Evolutionary conservation across 2,329 filamentous ascomycete genomes (phyloP), one percentile per base, ranked within the genome.

Genomic region (Xylaria sp.): DNA sequence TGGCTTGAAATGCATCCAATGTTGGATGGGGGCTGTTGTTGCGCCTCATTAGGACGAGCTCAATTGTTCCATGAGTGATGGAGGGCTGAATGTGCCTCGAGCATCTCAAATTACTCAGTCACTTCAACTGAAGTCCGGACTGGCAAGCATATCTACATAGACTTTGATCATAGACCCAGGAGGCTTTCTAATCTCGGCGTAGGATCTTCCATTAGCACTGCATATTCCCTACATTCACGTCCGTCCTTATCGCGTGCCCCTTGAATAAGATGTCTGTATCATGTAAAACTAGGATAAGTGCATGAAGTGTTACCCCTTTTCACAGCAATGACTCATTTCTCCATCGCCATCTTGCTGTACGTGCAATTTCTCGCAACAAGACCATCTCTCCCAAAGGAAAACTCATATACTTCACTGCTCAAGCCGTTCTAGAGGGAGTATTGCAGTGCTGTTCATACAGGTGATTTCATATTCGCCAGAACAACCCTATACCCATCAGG

Each of bases 401-500:
- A 31, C 37, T 46, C 34, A 37, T 15, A 46, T 28, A 41, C 9
- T 44, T 18, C 39, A 5, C 6, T 4, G 34, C 23, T 9, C 4
- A 5, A 39, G 15, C 6, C 31, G 20, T 15, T 23, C 12, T 10
- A 28, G 6, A 5, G 20, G 31, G 18, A 25, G 18, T 25, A 5
- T 25, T 48, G 34, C 6, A 34, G 28, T 20, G 20, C 25, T 44
- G n/a, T 59, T 69, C 61, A 72, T 10, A 70, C 65, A 10, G 70
- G 70, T n/a, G 70, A 70, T 13, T n/a, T 28, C 65, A 62, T 72
- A 55, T 72, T 72, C 41, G 70, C 67, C 55, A 72, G 39, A 39
- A 72, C 70, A 34, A 72, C 70, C 55, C 70, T 61, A 54, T 72
- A 72, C 2, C 70, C 70, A 18, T 70, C 70, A 5, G 67, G 65